Base-by-base conservation (phyloP, 345 rosid genomes). In the Orychophragmus violaceus region DNA sequence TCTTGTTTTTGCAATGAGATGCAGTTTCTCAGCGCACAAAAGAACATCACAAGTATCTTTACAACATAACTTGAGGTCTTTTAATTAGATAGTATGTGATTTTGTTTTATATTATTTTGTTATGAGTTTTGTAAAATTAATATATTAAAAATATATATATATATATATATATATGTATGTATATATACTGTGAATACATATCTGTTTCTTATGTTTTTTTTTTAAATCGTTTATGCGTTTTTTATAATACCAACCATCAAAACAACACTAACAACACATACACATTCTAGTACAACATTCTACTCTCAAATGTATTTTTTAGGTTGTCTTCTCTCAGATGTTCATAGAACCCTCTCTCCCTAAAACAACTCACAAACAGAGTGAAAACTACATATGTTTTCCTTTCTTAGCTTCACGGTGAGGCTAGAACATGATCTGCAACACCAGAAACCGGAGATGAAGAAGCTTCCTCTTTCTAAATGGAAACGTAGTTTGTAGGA, bases 391-490 rank as follows among this genome's bases (percentile, higher is more conserved):
- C 62, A 73, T 6, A 58, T 55, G 46, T 62, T 66, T 74, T 71
- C 59, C 19, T 5, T 42, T 45, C 50, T 75, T 25, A 49, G 78
- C 79, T 87, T 85, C 78, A 93, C 3, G 97, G 98, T 32, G 97
- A 88, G 46, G 80, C 83, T 8, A 85, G 74, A 72, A 76, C 78
- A 12, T 84, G 69, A 29, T 86, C 97, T 68, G 66, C 65, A 0
- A 82, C 67, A 58, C 86, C 87, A 2, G 98, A 86, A 68, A 83
- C 80, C 58, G 81, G 90, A 19, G 76, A 33, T 58, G 81, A 81
- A 9, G n/a, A n/a, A n/a, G 83, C 73, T 41, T 93, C 98, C 76
- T 93, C 97, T 74, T 93, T 93, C 13, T 91, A 77, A 28, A 86
- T 82, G 57, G 96, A 77, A 2, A 88, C 91, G 4, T 71, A 88